Base-by-base conservation (phyloP, 345 rosid genomes). In the Brassica rapa region DNA sequence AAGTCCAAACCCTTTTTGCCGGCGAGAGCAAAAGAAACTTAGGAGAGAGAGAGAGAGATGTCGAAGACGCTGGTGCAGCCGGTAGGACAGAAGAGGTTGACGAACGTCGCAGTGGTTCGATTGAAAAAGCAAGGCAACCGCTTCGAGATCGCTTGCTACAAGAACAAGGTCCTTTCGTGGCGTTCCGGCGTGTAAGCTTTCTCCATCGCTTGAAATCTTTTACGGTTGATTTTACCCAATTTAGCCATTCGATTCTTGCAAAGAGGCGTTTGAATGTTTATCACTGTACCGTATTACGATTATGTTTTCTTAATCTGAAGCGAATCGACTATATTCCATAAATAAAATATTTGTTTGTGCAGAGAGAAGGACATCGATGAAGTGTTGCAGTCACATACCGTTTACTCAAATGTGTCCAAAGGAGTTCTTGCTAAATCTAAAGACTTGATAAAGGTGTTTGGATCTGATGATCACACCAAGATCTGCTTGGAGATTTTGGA, bases 81-180 rank as follows among this genome's bases (percentile, higher is more conserved):
- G 30, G 64, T 94, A 55, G 97, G 98, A 35, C 98, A 94, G 62
- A 92, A 94, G 90, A 82, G 99, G 82, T 88, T 95, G 39, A 93
- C 99, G 67, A 95, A 95, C 80, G 97, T 95, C 12, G 99, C 98
- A 15, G 94, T 94, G 3, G 98, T 93, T 67, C 94, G 97, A 16
- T 86, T 95, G 68, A 95, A 95, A 77, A 93, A 90, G 79, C 88
- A 84, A 57, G 97, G 99, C 1, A 85, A 84, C 63, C 97, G 99
- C 61, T 95, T 93, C 85, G 99, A 95, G 86, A 93, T 93, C 32
- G 98, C 99, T 73, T 95, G 99, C 81, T 95, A 88, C 89, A 91
- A 91, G 87, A 93, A 95, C 82, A 95, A 95, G 83, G 98, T 95
- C 88, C 97, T 95, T 55, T 95, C 98, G 3, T 95, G 99, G 99